Percentiles rank a stretch among this genome's conserved stretches.
phyloP scores from a whole-genome alignment of 192 early-diverging fungal genomes.

The Coemansia sp. region DNA sequence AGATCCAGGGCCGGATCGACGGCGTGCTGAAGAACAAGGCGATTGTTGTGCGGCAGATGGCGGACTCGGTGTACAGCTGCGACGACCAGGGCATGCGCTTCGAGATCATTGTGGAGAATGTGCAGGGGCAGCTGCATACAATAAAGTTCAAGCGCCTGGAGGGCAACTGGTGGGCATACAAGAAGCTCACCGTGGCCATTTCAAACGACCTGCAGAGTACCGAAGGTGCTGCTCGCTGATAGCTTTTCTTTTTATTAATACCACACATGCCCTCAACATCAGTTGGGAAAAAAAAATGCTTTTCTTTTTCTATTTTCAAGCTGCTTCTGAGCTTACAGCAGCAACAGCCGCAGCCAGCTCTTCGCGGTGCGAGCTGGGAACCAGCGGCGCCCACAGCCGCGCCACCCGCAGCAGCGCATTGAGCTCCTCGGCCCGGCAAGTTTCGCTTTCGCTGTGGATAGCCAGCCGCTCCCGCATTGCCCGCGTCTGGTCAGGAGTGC shows the following conservation, averaged over 20 bases:
- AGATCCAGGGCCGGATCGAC: constrained; percentile 37
- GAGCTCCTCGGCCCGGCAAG: constrained; percentile 32
- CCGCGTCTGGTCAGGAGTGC: constrained; percentile 18
- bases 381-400: background rate
- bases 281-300: too few relatives aligned
- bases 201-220: constrained; percentile 35
- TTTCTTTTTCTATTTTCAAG: too few relatives aligned
- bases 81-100: constrained; percentile 39
- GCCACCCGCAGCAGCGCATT: constrained; percentile 16
- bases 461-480: constrained; percentile 36
- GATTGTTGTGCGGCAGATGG: constrained; percentile 32
- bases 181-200: constrained; percentile 41
- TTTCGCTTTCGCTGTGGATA: constrained; percentile 36
- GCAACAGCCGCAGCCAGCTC: too few relatives aligned
- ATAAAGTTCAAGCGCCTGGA: constrained; percentile 42
- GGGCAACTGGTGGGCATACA: constrained; percentile 46
- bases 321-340: too few relatives aligned
- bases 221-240: constrained; percentile 9
- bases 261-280: too few relatives aligned
- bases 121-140: constrained; percentile 43
- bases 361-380: background rate
- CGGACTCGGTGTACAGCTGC: constrained; percentile 30
- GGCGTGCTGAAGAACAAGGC: constrained; percentile 32
- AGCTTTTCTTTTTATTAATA: too few relatives aligned
- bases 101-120: constrained; percentile 36